A percentile compares a stretch with the other conserved stretches of the same genome.
Conservation (phyloP, 2,329 filamentous ascomycete genomes). For the Gaeumannomyces sp. region DNA sequence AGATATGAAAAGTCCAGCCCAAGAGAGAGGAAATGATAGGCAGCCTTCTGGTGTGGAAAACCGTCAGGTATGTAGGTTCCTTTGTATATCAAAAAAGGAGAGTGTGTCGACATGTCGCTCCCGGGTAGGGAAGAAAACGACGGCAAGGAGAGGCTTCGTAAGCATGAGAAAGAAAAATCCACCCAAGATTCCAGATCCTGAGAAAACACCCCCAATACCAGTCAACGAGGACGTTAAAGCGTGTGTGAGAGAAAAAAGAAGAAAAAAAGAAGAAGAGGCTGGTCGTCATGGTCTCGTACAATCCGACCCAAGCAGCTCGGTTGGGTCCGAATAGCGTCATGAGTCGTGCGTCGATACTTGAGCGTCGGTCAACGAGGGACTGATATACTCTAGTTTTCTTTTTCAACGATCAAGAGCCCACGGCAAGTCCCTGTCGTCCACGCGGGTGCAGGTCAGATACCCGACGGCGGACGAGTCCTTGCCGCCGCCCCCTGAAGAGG, state of each 20-base stretch:
- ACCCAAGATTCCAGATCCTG: conserved; percentile 7
- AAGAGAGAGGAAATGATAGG: neutral
- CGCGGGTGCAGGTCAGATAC: conserved; percentile 45
- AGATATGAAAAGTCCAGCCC: neutral
- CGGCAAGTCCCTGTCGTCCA: conserved; percentile 43
- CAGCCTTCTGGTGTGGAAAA: no score
- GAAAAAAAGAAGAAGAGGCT: neutral
- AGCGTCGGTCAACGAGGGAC: no score
- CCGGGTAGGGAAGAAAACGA: neutral
- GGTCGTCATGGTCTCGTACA: neutral
- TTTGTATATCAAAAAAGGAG: neutral
- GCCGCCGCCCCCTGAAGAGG: conserved; percentile 31
- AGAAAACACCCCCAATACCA: neutral
- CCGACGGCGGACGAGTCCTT: conserved; percentile 33
- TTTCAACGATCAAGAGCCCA: conserved; percentile 35
- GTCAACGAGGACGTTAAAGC: neutral
- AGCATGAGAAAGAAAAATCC: neutral
- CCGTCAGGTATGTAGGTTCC: neutral
- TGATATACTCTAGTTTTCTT: neutral
- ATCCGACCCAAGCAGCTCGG: neutral
- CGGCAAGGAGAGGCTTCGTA: neutral
- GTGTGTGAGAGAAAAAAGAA: neutral
- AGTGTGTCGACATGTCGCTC: neutral
- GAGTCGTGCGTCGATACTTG: neutral
- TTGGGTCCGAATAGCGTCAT: neutral